Evolutionary conservation across 192 early-diverging fungal genomes (phyloP).

Genomic region (Umbelopsis sp.): DNA sequence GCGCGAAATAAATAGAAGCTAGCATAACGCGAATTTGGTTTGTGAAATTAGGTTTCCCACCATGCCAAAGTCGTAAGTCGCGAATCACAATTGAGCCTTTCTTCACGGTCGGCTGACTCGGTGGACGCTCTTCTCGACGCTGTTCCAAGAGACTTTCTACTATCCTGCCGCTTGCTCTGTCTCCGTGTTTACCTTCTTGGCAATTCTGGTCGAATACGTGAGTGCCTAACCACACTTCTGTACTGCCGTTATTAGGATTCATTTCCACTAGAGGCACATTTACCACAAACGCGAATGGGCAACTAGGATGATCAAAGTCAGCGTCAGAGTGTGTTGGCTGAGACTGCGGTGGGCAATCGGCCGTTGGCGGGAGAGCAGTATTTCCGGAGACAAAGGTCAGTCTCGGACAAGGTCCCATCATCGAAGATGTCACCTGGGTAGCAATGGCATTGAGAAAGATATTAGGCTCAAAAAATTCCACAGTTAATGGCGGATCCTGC

Average conservation of each 20-base stretch:
- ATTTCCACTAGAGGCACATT: background rate
- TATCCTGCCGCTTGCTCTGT: background rate
- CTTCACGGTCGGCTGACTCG: background rate
- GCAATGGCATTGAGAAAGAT: background rate
- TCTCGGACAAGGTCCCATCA: background rate
- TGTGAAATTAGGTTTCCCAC: background rate
- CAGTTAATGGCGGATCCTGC: background rate
- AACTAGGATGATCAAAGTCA: background rate
- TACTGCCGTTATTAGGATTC: background rate
- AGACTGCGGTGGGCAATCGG: background rate
- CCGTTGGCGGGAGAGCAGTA: background rate
- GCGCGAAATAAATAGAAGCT: background rate
- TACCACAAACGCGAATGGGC: background rate
- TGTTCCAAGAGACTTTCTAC: background rate
- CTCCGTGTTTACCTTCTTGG: background rate
- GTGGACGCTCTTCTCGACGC: background rate
- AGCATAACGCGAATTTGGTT: conserved; percentile 1
- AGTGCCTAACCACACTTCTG: background rate
- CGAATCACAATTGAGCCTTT: background rate
- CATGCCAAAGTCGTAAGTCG: background rate
- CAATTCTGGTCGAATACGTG: background rate
- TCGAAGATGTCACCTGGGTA: background rate
- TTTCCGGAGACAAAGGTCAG: background rate
- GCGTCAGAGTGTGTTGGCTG: background rate
- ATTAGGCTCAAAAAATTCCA: background rate